phyloP scores from a whole-genome alignment of 2,329 filamentous ascomycete species.

The Colletotrichum godetiae region DNA sequence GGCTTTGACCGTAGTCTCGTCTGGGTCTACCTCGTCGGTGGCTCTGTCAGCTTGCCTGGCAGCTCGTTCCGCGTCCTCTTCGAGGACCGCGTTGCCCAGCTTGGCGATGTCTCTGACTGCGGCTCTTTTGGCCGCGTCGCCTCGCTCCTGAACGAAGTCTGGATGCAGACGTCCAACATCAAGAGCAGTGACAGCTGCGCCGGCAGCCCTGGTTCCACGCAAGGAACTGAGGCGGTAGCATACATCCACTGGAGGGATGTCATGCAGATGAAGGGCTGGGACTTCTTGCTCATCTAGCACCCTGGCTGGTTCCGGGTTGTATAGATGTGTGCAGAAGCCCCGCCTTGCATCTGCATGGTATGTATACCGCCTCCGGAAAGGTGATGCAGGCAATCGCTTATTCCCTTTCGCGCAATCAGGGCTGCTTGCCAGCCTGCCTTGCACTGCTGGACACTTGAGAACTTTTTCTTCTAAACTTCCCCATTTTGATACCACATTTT shows the following conservation, averaged over 20 bases:
- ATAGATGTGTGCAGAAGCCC: conserved; percentile 5
- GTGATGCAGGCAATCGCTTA: conserved; percentile 52
- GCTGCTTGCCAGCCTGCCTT: conserved; percentile 26
- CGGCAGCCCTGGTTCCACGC: conserved; percentile 40
- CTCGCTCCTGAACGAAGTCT: conserved; percentile 83
- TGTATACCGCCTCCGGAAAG: conserved; percentile 41
- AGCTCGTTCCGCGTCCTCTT: conserved; percentile 85
- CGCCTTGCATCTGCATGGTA: conserved; percentile 36
- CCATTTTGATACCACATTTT: conserved; percentile 40
- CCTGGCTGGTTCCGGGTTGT: conserved; percentile 31
- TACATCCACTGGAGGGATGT: conserved; percentile 95
- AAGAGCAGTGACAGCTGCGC: conserved; percentile 47
- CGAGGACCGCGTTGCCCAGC: conserved; percentile 75
- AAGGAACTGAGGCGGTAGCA: conserved; percentile 57
- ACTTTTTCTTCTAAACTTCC: conserved; percentile 30
- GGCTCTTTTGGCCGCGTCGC: conserved; percentile 89
- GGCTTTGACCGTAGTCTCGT: conserved; percentile 92
- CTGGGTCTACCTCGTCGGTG: conserved; percentile 93
- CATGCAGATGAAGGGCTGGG: conserved; percentile 92
- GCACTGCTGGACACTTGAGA: conserved; percentile 8
- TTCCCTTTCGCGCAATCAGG: conserved; percentile 32
- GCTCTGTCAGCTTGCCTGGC: conserved; percentile 77
- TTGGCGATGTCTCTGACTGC: conserved; percentile 81
- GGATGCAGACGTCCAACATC: conserved; percentile 78
- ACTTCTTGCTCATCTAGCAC: conserved; percentile 84